Conservation (phyloP, 345 rosid species). For the Geranium rotundifolium region DNA sequence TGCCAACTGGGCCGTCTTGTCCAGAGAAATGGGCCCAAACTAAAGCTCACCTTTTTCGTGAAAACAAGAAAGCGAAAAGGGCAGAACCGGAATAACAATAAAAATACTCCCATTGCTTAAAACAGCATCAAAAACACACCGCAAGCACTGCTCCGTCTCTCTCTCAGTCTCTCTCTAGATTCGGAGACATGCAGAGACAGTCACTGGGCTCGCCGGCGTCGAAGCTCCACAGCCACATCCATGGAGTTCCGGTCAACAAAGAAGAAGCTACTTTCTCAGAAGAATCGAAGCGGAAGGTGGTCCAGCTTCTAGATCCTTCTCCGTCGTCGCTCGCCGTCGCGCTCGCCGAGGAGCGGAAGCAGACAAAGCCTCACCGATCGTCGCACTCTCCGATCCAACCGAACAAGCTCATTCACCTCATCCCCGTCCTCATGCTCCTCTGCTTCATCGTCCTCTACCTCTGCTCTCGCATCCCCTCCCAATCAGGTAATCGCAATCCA, state of each 20-base stretch:
- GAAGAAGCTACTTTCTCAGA: constrained; percentile 25
- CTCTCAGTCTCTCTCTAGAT: constrained; percentile 10
- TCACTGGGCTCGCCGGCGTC: constrained; percentile 74
- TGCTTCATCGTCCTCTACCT: constrained; percentile 80
- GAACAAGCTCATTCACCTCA: constrained; percentile 68
- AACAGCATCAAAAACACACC: neutral
- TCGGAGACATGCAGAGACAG: constrained; percentile 60
- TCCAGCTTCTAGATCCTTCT: constrained; percentile 6
- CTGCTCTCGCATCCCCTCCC: constrained; percentile 72
- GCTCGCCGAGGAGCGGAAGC: constrained; percentile 36
- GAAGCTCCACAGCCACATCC: constrained; percentile 37
- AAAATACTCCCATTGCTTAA: neutral
- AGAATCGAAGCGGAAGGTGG: constrained; percentile 16
- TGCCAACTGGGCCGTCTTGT: neutral
- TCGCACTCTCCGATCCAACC: constrained; percentile 31
- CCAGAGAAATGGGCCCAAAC: neutral
- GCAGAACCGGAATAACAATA: neutral
- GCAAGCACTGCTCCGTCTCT: constrained; percentile 9
- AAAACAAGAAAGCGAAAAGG: neutral
- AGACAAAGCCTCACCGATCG: constrained; percentile 42
- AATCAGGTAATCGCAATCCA: constrained; percentile 31
- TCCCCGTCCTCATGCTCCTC: constrained; percentile 65
- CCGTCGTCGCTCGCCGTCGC: constrained; percentile 18
- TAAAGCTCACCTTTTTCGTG: neutral
- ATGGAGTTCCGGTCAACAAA: constrained; percentile 30